Evolutionary conservation across 2,329 filamentous ascomycete species (phyloP).

Genomic region (Pseudogymnoascus sp.): DNA sequence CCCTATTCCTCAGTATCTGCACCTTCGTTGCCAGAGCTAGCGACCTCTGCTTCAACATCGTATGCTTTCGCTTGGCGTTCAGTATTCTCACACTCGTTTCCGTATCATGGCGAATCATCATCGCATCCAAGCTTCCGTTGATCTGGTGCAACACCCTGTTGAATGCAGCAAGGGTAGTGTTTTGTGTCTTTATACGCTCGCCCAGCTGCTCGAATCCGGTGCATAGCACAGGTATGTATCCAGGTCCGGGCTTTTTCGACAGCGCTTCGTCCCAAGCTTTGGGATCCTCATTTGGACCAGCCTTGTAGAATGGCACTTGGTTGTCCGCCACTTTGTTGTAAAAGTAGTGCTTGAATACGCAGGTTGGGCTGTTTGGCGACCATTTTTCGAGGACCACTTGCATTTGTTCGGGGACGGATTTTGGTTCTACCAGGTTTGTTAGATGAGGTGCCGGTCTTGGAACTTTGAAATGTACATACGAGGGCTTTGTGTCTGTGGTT

Average conservation of each 20-base stretch:
- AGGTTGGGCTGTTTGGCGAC: constrained; percentile 60
- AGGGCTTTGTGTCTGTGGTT: constrained; percentile 24
- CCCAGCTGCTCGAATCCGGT: constrained; percentile 67
- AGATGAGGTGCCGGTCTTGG: constrained; percentile 6
- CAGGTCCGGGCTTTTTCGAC: constrained; percentile 67
- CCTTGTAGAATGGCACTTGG: constrained; percentile 69
- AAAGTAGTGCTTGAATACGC: constrained; percentile 75
- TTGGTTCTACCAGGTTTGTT: constrained; percentile 47
- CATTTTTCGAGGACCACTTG: constrained; percentile 64
- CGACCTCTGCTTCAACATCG: constrained; percentile 64
- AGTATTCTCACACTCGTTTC: constrained; percentile 66
- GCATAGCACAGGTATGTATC: constrained; percentile 70
- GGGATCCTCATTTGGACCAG: constrained; percentile 62
- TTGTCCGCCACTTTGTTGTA: constrained; percentile 77
- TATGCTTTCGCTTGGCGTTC: constrained; percentile 65
- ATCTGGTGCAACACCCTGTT: constrained; percentile 71
- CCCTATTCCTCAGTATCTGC: constrained; percentile 72
- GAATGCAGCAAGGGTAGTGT: constrained; percentile 60
- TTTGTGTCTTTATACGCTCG: constrained; percentile 65
- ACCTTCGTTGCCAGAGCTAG: constrained; percentile 70
- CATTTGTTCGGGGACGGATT: constrained; percentile 69
- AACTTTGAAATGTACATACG: constrained; percentile 18
- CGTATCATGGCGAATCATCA: constrained; percentile 70
- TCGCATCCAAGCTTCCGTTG: constrained; percentile 63
- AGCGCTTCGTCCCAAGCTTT: constrained; percentile 80